These are phyloP conservation scores for Lentinula sp. DNA, from an alignment of 768 basidiomycete species.

Conservation along the genomic window DNA sequence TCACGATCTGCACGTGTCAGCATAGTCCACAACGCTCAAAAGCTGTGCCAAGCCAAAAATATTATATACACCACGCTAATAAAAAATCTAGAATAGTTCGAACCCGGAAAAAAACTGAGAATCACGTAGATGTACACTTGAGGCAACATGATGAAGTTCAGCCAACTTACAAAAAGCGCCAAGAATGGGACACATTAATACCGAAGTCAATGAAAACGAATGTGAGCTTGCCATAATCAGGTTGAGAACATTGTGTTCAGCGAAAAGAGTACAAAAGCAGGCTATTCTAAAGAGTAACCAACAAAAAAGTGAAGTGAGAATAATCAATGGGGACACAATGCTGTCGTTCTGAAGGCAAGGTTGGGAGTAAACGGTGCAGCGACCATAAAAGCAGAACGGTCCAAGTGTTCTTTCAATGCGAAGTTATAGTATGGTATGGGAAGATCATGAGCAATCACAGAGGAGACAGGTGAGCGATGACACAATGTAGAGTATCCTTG, in stretches of 20 bases:
- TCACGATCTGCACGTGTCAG: no score
- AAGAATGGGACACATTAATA: background rate
- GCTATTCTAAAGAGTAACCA: background rate
- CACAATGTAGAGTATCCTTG: no score
- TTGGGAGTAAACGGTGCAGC: background rate
- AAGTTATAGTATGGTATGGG: background rate
- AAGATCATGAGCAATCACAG: background rate
- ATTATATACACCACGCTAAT: no score
- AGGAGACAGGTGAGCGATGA: background rate
- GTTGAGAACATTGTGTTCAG: background rate
- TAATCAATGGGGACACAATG: background rate
- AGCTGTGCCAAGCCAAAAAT: no score
- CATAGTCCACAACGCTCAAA: no score
- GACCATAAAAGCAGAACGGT: background rate
- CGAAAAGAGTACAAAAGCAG: background rate
- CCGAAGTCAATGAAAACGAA: background rate
- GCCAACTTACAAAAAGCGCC: background rate
- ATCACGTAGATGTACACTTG: background rate
- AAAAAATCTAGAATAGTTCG: background rate
- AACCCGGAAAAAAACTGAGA: background rate
- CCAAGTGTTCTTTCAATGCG: background rate
- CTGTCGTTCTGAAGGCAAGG: background rate
- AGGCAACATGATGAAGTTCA: no score
- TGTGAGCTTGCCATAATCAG: conserved; percentile 5
- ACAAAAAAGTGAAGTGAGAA: background rate